Evolutionary conservation across 208 protist genomes (phyloP).

Genomic region (Tritrichomonas foetus): DNA sequence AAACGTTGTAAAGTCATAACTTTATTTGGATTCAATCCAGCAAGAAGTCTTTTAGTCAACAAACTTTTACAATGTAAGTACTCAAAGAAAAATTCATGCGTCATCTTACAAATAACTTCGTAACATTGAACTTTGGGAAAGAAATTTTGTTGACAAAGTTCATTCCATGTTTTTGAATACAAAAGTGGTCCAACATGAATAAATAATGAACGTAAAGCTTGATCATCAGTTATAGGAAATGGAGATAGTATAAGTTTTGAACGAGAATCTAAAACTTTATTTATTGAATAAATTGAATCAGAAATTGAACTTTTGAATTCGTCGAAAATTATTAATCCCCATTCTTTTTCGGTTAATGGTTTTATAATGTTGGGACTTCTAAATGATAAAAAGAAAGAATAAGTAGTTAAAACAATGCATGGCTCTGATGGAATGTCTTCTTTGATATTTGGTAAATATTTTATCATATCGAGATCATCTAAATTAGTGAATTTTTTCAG

Average conservation of each 20-base stretch:
- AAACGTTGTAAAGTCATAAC: slow-evolving; percentile 71
- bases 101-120: slow-evolving; percentile 93
- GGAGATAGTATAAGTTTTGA: slow-evolving; percentile 90
- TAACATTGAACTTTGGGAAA: slow-evolving; percentile 92
- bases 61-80: slow-evolving; percentile 52
- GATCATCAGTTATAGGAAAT: slow-evolving; percentile 79
- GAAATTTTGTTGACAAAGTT: slow-evolving; percentile 77
- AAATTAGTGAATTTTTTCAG: slow-evolving; percentile 44
- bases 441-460: background rate
- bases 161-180: slow-evolving; percentile 88
- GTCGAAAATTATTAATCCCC: slow-evolving; percentile 97
- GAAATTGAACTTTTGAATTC: slow-evolving; percentile 91
- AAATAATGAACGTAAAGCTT: slow-evolving; percentile 88
- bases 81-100: slow-evolving; percentile 73
- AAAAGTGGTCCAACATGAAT: slow-evolving; percentile 95
- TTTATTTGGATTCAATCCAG: slow-evolving; percentile 77
- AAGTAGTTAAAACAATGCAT: slow-evolving; percentile 91
- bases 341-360: slow-evolving; percentile 58
- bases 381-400: slow-evolving; percentile 80
- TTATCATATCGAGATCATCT: background rate
- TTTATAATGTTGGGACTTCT: slow-evolving; percentile 42
- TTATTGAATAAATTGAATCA: slow-evolving; percentile 77
- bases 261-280: slow-evolving; percentile 69
- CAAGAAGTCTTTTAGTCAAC: slow-evolving; percentile 36
- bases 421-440: background rate